A percentile compares a stretch with the other conserved stretches of the same genome.
phyloP scores from a whole-genome alignment of 106 monocot species.

The Apostasia ramifera region DNA sequence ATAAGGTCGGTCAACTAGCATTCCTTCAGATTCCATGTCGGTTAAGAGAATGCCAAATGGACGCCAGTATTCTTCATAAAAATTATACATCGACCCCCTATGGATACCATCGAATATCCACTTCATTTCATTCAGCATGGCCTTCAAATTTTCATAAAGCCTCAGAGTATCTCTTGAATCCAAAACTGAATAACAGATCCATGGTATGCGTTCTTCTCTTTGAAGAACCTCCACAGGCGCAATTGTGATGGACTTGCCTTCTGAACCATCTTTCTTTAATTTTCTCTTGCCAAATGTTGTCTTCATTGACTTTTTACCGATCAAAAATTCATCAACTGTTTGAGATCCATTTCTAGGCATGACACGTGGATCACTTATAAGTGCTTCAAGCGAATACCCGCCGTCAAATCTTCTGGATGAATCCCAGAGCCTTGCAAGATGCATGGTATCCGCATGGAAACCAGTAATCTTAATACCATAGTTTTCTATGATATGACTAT shows the following conservation, averaged over 20 bases:
- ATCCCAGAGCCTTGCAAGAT: constrained; percentile 96
- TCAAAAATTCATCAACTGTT: constrained; percentile 25
- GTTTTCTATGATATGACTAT: constrained; percentile 76
- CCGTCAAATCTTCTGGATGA: constrained; percentile 79
- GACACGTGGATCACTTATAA: constrained; percentile 55
- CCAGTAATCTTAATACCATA: constrained; percentile 82
- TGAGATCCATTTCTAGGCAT: constrained; percentile 28
- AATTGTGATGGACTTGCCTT: constrained; percentile 64
- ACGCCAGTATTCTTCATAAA: constrained; percentile 90
- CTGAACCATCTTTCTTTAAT: constrained; percentile 79
- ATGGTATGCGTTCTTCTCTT: constrained; percentile 60
- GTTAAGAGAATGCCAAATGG: constrained; percentile 84
- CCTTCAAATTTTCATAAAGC: constrained; percentile 69
- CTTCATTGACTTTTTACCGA: constrained; percentile 94
- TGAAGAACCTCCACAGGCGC: constrained; percentile 83
- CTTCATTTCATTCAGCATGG: constrained; percentile 37
- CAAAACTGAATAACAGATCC: constrained; percentile 94
- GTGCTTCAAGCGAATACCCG: constrained; percentile 98
- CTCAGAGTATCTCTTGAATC: constrained; percentile 76
- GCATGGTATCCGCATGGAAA: constrained; percentile 99
- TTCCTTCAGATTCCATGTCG: constrained; percentile 88
- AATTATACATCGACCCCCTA: constrained; percentile 78
- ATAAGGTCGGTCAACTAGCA: constrained; percentile 81
- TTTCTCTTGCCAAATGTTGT: constrained; percentile 90
- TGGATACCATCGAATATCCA: constrained; percentile 46